Conservation (phyloP, 768 basidiomycete genomes). For the Hericium coralloides region DNA sequence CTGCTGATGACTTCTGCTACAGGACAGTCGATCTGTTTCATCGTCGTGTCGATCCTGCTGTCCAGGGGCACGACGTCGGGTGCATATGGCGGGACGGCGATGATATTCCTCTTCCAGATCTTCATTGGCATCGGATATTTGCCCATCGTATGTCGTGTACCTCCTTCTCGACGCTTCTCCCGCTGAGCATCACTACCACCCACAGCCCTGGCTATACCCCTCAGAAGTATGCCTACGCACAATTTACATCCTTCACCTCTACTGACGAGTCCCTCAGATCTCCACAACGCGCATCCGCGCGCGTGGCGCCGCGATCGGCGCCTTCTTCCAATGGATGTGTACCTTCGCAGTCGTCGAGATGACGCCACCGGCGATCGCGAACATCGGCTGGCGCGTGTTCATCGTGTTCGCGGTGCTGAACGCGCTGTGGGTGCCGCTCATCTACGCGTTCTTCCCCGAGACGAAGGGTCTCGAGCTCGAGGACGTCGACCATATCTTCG, state of each 20-base stretch:
- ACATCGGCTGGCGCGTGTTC: slow-evolving; percentile 35
- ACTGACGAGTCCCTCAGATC: slow-evolving; percentile 19
- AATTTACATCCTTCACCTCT: neutral
- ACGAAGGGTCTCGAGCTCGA: slow-evolving; percentile 32
- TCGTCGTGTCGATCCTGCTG: slow-evolving; percentile 26
- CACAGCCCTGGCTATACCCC: neutral
- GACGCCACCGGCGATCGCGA: slow-evolving; percentile 33
- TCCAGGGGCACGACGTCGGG: slow-evolving; percentile 26
- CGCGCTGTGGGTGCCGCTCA: slow-evolving; percentile 33
- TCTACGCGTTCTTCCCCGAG: slow-evolving; percentile 26
- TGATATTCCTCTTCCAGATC: slow-evolving; percentile 34
- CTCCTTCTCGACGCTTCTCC: neutral
- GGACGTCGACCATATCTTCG: slow-evolving; percentile 31
- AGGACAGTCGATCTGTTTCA: slow-evolving; percentile 30
- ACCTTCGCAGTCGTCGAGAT: slow-evolving; percentile 34
- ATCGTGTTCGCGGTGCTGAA: slow-evolving; percentile 38
- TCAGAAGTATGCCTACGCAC: neutral
- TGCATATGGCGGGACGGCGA: slow-evolving; percentile 29
- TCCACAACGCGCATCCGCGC: slow-evolving; percentile 31
- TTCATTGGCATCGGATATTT: slow-evolving; percentile 32
- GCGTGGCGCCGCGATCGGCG: slow-evolving; percentile 25
- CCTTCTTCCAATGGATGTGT: slow-evolving; percentile 18
- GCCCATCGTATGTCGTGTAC: slow-evolving; percentile 21
- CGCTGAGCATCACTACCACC: neutral
- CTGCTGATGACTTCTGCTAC: slow-evolving; percentile 30